phyloP scores from a whole-genome alignment of 306 rosid species.

The Fagus crenata region DNA sequence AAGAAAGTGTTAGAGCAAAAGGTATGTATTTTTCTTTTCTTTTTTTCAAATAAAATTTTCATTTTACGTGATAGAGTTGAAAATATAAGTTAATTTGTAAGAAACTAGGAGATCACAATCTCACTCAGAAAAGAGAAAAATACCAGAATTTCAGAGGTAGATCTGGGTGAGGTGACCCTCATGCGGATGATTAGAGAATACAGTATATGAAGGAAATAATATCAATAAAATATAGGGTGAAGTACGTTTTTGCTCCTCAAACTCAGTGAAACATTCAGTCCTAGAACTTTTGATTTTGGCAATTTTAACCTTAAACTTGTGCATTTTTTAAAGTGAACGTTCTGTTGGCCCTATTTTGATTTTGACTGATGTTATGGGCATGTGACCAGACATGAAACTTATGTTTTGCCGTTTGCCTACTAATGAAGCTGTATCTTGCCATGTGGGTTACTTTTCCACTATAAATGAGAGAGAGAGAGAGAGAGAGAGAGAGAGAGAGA shows the following conservation, averaged over 20 bases:
- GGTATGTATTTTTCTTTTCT: slow-evolving; percentile 60
- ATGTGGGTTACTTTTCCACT: background rate
- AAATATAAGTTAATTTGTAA: slow-evolving; percentile 14
- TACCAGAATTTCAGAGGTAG: background rate
- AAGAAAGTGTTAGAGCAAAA: slow-evolving; percentile 80
- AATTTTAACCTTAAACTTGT: background rate
- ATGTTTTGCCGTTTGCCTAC: background rate
- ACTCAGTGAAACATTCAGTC: background rate
- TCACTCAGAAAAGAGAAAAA: background rate
- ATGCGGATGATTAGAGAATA: background rate
- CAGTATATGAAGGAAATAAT: background rate
- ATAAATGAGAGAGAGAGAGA: background rate
- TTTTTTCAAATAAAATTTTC: background rate
- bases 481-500: no score
- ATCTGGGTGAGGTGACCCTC: background rate
- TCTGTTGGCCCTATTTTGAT: background rate
- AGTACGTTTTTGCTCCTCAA: background rate
- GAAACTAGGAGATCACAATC: background rate
- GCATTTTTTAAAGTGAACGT: no score
- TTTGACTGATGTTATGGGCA: background rate
- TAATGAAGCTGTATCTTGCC: background rate
- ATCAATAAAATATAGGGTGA: background rate
- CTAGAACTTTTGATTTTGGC: background rate
- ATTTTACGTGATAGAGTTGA: slow-evolving; percentile 32
- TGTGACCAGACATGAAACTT: background rate